Conservation (phyloP, 2,329 filamentous ascomycete genomes). For the Calonectria pseudoreteaudii region DNA sequence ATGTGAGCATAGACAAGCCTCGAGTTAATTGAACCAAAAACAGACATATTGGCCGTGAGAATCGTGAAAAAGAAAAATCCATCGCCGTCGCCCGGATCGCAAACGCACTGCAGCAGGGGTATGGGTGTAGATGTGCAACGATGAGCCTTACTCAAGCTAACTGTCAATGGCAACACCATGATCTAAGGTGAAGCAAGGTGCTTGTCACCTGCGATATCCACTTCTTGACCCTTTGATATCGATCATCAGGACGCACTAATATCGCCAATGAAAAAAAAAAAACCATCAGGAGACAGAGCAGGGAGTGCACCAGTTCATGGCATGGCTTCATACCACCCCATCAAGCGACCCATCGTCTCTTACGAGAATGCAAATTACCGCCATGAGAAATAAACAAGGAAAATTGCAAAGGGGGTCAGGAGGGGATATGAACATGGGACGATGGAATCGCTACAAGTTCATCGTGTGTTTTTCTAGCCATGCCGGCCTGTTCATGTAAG, state of each 20-base stretch:
- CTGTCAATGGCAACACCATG: neutral
- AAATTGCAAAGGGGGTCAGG: conserved; percentile 10
- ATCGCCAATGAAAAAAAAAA: neutral
- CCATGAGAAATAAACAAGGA: neutral
- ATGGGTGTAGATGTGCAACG: neutral
- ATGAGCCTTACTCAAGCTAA: neutral
- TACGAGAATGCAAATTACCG: neutral
- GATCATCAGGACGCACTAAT: neutral
- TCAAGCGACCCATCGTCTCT: neutral
- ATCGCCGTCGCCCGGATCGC: neutral
- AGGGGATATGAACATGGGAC: conserved; percentile 25
- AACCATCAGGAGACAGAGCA: neutral
- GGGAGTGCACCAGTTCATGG: neutral
- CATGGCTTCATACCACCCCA: neutral
- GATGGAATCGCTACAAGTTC: conserved; percentile 19
- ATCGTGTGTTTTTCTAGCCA: neutral
- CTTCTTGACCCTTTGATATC: neutral
- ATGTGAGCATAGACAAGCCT: conserved; percentile 13
- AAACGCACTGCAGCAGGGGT: neutral
- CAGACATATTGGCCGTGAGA: neutral
- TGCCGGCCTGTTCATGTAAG: conserved; percentile 7
- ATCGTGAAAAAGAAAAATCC: neutral
- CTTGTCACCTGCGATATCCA: neutral
- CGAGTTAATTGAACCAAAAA: conserved; percentile 13
- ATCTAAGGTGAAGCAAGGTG: neutral